Conservation (phyloP, 306 rosid species). For the Cucumis sativus region Cucumber_9930_V3 NC_026656.2:21161001-21161500, state of each 20-base stretch:
- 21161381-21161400: not conserved
- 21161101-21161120: not conserved
- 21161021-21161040: not conserved
- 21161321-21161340: not conserved
- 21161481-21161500: not conserved
- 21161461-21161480: slow-evolving; percentile 60
- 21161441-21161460: slow-evolving; percentile 48
- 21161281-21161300: not conserved
- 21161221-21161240: not conserved
- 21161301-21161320: not conserved
- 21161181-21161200: not conserved
- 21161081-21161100: not conserved
- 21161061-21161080: not conserved
- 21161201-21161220: not conserved
- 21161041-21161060: not conserved
- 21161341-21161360: not conserved
- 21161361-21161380: not conserved
- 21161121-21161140: not conserved
- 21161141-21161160: not conserved
- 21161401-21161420: slow-evolving; percentile 2
- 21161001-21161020: not conserved
- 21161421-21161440: slow-evolving; percentile 27
- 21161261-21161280: not conserved
- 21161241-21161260: not conserved
- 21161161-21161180: not conserved